Evolutionary conservation across 2,329 filamentous ascomycete species (phyloP).

Genomic region (Didymella sp.): DNA sequence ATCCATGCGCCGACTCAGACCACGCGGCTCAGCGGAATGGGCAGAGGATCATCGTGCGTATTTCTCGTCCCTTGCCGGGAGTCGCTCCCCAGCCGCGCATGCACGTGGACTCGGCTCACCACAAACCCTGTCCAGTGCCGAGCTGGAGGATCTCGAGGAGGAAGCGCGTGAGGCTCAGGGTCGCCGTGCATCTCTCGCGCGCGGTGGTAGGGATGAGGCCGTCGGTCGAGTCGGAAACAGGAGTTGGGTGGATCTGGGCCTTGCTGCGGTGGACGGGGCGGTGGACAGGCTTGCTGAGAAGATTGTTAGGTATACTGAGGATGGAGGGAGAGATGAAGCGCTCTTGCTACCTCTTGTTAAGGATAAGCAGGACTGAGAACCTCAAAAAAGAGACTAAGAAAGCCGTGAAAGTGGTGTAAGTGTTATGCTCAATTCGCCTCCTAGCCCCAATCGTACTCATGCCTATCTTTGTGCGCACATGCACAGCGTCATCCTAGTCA

Average conservation of each 20-base stretch:
- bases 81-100: neutral
- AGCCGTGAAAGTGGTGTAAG: neutral
- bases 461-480: slow-evolving; percentile 2
- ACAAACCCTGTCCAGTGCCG: neutral
- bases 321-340: slow-evolving; percentile 28
- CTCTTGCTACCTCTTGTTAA: slow-evolving; percentile 30
- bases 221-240: neutral
- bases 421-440: neutral
- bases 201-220: neutral
- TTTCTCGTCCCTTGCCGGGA: neutral
- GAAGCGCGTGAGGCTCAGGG: slow-evolving; percentile 9
- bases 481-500: neutral
- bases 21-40: slow-evolving; percentile 6
- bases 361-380: slow-evolving; percentile 11
- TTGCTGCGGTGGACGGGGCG: slow-evolving; percentile 31
- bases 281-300: slow-evolving; percentile 28
- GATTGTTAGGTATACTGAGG: slow-evolving; percentile 36
- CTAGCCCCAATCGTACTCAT: slow-evolving; percentile 1
- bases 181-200: neutral
- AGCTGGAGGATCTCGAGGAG: neutral
- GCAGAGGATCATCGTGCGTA: slow-evolving; percentile 4
- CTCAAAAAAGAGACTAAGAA: neutral
- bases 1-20: neutral
- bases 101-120: neutral
- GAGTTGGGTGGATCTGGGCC: slow-evolving; percentile 28